Evolutionary conservation across 345 rosid species (phyloP), one percentile per base, ranked within the genome.

Genomic region (Brassica juncea): DNA sequence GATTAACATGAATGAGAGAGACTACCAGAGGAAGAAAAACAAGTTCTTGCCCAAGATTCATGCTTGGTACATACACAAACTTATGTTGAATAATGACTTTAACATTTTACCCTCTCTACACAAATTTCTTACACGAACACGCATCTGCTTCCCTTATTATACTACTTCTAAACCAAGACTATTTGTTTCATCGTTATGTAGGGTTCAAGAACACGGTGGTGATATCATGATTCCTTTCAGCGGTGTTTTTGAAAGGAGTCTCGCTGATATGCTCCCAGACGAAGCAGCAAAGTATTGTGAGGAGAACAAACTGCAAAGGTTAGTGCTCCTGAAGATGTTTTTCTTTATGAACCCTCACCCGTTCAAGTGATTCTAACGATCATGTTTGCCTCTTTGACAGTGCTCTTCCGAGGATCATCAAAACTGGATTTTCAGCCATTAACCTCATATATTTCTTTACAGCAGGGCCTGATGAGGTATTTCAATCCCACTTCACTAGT

Each of bases 121-220:
- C 47, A 34, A 34, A 8, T 34, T 31, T 31, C 4, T 31, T 34
- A 0, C 9, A 9, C 25, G 15, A 25, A 6, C 32, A 79, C 6
- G 2, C 44, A 11, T 58, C 32, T 68, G 6, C 71, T 70, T 70
- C 59, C 30, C 9, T 57, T 44, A 44, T 39, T 12, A 27, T 49
- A 15, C 32, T 34, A 49, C 14, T 62, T 23, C 65, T 34, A 9
- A 62, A 30, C 67, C 7, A 7, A 63, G 63, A 11, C 2, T 74
- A n/a, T 71, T 0, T 77, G 32, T 65, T 31, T 76, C 52, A 72
- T 84, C 69, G 14, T 72, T 49, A 75, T 73, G 55, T 72, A 93
- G 98, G 99, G 98, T 95, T 79, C 98, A 95, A 84, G 99, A 91
- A 73, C 98, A 95, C 74, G 97, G 98, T 15, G 94, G 89, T 27